Evolutionary conservation across 1,284 basidiomycete species (phyloP).

Genomic region (Cryptococcus deneoformans): DNA sequence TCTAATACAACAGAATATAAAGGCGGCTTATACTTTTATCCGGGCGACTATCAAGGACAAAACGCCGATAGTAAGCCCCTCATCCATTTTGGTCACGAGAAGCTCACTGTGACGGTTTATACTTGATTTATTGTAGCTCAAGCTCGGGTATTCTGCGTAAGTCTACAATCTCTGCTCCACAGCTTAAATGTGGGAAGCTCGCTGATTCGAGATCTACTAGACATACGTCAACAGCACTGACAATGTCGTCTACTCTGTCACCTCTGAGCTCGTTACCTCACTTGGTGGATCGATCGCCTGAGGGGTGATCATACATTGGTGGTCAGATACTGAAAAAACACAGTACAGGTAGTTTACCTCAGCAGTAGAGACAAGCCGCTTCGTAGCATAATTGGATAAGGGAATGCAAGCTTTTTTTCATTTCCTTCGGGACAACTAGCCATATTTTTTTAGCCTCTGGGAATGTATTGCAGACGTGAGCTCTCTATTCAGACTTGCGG

Average conservation of each 20-base stretch:
- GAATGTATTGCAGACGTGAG: too few relatives aligned
- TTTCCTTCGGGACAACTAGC: too few relatives aligned
- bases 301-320: not conserved
- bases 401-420: too few relatives aligned
- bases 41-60: constrained; percentile 9
- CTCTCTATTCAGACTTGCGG: too few relatives aligned
- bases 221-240: not conserved
- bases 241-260: constrained; percentile 2
- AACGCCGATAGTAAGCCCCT: constrained; percentile 3
- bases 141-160: constrained; percentile 12
- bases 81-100: not conserved
- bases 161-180: not conserved
- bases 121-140: not conserved
- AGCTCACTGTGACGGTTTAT: too few relatives aligned
- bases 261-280: constrained; percentile 4
- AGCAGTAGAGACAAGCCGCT: too few relatives aligned
- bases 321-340: not conserved
- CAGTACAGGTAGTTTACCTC: not conserved
- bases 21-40: not conserved
- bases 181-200: not conserved
- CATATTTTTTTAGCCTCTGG: too few relatives aligned
- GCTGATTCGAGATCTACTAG: not conserved
- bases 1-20: not conserved
- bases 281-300: constrained; percentile 4
- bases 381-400: too few relatives aligned